These are phyloP conservation scores for Solanum chiquidenum DNA, from an alignment of 257 asterid genomes.

Conservation along the genomic window DNA sequence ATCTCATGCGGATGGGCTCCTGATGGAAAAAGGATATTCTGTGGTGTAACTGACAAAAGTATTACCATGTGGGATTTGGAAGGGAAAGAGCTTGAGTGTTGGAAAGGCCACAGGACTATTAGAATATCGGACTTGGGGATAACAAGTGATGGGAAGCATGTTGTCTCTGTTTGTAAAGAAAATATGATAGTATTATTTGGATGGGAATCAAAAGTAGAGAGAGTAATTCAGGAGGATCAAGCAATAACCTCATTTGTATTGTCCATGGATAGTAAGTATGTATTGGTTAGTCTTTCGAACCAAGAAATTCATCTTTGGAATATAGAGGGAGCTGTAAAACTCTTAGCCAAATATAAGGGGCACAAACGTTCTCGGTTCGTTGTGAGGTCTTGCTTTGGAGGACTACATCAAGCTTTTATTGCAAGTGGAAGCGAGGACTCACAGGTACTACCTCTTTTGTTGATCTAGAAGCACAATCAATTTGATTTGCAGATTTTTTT, in stretches of 20 bases:
- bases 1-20: conserved; percentile 88
- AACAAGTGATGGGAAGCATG: conserved; percentile 54
- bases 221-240: conserved; percentile 72
- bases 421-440: conserved; percentile 99
- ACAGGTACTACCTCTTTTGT: conserved; percentile 35
- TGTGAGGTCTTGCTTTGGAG: conserved; percentile 87
- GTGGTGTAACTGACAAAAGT: conserved; percentile 77
- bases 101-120: conserved; percentile 70
- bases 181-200: conserved; percentile 39
- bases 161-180: conserved; percentile 65
- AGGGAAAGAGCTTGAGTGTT: conserved; percentile 75
- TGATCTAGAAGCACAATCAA: background rate
- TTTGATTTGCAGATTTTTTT: background rate
- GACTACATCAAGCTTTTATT: conserved; percentile 66
- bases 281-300: conserved; percentile 64
- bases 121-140: conserved; percentile 66
- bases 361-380: conserved; percentile 79
- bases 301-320: conserved; percentile 91
- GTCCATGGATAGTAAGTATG: conserved; percentile 62
- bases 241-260: conserved; percentile 55
- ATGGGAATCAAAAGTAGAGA: conserved; percentile 67
- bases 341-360: conserved; percentile 66
- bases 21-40: conserved; percentile 54
- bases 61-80: conserved; percentile 77
- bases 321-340: conserved; percentile 44